A percentile compares a stretch with the other conserved stretches of the same genome.
Evolutionary conservation across 148 eudicot species (phyloP).

Genomic region (Silene uniflora): DNA sequence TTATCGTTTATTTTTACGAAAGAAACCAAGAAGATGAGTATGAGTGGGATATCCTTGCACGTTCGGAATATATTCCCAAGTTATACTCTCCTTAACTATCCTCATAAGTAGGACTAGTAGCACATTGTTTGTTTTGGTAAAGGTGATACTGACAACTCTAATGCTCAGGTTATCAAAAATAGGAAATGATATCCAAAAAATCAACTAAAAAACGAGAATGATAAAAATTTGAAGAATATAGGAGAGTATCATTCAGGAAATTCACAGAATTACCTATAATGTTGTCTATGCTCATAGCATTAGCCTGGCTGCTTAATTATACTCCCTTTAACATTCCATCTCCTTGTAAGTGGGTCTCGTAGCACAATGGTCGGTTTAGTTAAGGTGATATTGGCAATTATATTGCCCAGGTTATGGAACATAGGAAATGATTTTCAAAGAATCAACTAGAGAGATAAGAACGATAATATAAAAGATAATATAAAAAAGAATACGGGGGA

Average conservation of each 20-base stretch:
- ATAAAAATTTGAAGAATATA: neutral
- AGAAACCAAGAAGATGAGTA: neutral
- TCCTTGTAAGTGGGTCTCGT: no score
- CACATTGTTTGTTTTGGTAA: neutral
- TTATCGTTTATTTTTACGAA: neutral
- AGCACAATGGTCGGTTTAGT: no score
- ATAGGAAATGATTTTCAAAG: no score
- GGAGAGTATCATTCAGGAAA: neutral
- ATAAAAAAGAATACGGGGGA: no score
- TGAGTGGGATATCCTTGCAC: neutral
- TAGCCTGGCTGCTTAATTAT: neutral
- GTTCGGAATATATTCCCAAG: neutral
- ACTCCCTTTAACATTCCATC: no score
- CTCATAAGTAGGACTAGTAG: neutral
- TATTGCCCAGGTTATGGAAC: no score
- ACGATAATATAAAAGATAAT: no score
- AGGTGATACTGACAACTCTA: neutral
- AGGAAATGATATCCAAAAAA: neutral
- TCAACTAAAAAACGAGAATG: neutral
- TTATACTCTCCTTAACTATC: no score
- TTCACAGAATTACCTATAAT: neutral
- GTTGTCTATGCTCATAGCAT: neutral
- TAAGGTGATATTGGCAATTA: no score
- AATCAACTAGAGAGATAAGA: no score
- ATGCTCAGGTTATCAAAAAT: neutral